Conservation (phyloP, 192 early-diverging fungal species). For the Gamsiella multidivaricata region DNA sequence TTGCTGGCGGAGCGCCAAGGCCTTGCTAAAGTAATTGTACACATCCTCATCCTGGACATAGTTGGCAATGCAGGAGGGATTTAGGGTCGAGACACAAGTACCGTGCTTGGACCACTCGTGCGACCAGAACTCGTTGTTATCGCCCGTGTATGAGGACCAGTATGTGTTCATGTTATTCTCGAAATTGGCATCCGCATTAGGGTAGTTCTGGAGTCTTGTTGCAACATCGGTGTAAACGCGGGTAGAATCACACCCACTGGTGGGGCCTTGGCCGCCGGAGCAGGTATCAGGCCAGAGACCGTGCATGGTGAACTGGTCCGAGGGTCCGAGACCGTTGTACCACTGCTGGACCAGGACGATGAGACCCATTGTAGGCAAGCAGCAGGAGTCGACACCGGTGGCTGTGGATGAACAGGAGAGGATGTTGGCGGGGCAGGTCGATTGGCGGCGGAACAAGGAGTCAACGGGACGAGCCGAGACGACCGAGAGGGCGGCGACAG, state of each 20-base stretch:
- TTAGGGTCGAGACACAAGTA: slow-evolving; percentile 76
- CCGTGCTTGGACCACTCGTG: slow-evolving; percentile 90
- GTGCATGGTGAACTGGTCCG: slow-evolving; percentile 75
- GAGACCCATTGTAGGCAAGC: slow-evolving; percentile 63
- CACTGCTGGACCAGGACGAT: slow-evolving; percentile 68
- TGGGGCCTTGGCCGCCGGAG: slow-evolving; percentile 50
- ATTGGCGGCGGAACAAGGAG: background rate
- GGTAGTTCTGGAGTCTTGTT: slow-evolving; percentile 57
- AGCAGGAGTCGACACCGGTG: slow-evolving; percentile 55
- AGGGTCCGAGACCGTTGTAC: slow-evolving; percentile 67
- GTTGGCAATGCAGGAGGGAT: slow-evolving; percentile 65
- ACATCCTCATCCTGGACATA: slow-evolving; percentile 66
- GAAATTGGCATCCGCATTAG: slow-evolving; percentile 46
- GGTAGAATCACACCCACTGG: slow-evolving; percentile 70
- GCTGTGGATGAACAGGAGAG: slow-evolving; percentile 45
- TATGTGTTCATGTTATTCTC: slow-evolving; percentile 64
- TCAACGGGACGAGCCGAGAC: slow-evolving; percentile 23
- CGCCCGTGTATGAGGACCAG: slow-evolving; percentile 78
- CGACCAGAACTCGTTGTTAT: slow-evolving; percentile 83
- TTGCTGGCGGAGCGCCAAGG: slow-evolving; percentile 62
- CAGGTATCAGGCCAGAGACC: slow-evolving; percentile 84
- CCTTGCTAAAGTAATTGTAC: slow-evolving; percentile 66
- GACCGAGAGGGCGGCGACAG: slow-evolving; percentile 18
- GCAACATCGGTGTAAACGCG: slow-evolving; percentile 69
- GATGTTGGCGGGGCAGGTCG: slow-evolving; percentile 39